Conservation (phyloP, 2,329 filamentous ascomycete genomes). For the Leptosphaerulina australis region DNA sequence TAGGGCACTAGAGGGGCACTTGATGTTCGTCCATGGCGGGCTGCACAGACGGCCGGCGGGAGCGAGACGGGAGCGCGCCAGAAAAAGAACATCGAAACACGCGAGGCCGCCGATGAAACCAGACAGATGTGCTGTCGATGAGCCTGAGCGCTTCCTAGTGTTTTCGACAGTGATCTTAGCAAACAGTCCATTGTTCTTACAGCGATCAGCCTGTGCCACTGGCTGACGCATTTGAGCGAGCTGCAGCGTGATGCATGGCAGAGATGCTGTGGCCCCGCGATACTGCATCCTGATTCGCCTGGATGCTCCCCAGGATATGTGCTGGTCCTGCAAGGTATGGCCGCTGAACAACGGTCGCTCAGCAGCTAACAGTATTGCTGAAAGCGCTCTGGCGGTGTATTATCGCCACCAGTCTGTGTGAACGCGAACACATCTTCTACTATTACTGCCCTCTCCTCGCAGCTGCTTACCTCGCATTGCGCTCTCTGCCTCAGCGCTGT, state of each 20-base stretch:
- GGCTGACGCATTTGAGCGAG: conserved; percentile 30
- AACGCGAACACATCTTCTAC: not conserved
- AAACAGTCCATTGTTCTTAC: not conserved
- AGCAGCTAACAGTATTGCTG: not conserved
- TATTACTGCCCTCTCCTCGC: not conserved
- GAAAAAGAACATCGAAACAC: conserved; percentile 1
- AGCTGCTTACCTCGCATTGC: not conserved
- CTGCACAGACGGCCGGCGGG: conserved; percentile 29
- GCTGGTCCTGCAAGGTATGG: conserved; percentile 10
- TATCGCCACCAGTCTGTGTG: conserved; percentile 5
- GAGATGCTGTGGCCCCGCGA: conserved; percentile 3
- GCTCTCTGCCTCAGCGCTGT: not conserved
- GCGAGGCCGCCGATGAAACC: not conserved
- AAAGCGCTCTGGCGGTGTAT: conserved; percentile 1
- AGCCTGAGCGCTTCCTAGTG: not conserved
- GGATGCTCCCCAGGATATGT: conserved; percentile 17
- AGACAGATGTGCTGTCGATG: not conserved
- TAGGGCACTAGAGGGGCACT: not conserved
- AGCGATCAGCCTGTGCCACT: not conserved
- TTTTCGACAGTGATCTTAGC: not conserved
- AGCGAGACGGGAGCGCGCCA: conserved; percentile 7
- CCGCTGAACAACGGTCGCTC: not conserved
- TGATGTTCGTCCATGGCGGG: conserved; percentile 20
- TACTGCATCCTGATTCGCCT: conserved; percentile 21
- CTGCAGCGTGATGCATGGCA: conserved; percentile 20